Base-by-base conservation (phyloP, 2,329 filamentous ascomycete species). In the Lachnellula cervina region DNA sequence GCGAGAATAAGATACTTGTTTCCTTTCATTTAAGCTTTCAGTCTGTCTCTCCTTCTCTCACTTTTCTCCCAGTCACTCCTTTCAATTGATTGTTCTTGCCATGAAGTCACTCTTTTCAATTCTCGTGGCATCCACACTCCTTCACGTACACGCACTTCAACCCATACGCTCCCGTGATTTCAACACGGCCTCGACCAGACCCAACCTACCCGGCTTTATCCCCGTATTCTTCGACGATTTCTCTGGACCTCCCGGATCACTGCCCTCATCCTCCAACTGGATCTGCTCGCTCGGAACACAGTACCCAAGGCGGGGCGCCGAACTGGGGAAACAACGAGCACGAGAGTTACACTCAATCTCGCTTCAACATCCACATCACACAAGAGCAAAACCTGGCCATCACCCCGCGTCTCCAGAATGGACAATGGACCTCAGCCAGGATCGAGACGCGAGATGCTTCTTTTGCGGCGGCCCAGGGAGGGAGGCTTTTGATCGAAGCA, bases 251-350 rank as follows among this genome's bases (percentile, higher is more conserved):
- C 49, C 60, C 51, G 67, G 68, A 21, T 60, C 67, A 9, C 68
- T 71, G 4, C 72, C 73, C 2, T 71, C 71, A 37, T 44, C 66
- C 25, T 64, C 67, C 13, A 77, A 74, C 62, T 80, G 77, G 77
- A 68, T 69, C 32, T 59, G 73, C 50, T 71, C 75, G 58, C 64
- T 68, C n/a, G 77, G 78, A 49, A 79, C 74, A 0, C 59, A 62
- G 9, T 80, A 80, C 59, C 69, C 74, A 1, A 1, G 73, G 73
- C n/a, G 77, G 77, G 0, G 66, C 76, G 0, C 52, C 66, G 7
- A 69, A 74, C 58, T 80, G 77, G 77, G 77, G 78, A 49, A 80
- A 77, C 4, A 71, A 72, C 55, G 77, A 80, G 63, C 68, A 75
- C 17, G 68, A 80, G 64, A 72, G 68, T 1, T 80, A 80, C 67